A percentile compares a stretch with the other conserved stretches of the same genome.
These are phyloP conservation scores for Murraya paniculata DNA, from an alignment of 345 rosid genomes.

Conservation along the genomic window DNA sequence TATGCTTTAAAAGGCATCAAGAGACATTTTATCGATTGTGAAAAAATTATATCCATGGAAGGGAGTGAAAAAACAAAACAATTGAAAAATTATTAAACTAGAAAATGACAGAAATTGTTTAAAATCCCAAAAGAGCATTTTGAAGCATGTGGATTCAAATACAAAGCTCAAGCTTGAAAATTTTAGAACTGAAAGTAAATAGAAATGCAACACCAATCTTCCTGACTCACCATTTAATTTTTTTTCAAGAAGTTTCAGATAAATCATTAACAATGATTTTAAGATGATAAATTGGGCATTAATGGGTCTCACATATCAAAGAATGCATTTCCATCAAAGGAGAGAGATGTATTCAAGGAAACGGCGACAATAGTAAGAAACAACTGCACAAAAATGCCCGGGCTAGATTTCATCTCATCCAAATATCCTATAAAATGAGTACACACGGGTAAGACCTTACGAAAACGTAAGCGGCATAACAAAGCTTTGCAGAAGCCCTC, in stretches of 20 bases:
- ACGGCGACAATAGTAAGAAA: background rate
- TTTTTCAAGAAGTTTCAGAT: background rate
- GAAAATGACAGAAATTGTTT: background rate
- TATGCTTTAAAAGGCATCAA: background rate
- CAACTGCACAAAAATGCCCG: conserved; percentile 7
- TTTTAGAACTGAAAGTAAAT: background rate
- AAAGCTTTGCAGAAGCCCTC: conserved; percentile 90
- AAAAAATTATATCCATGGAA: background rate
- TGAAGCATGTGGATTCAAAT: background rate
- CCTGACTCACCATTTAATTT: background rate
- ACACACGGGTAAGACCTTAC: conserved; percentile 90
- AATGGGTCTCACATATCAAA: too few relatives aligned
- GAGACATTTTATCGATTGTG: background rate
- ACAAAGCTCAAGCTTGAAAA: background rate
- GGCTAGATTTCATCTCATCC: conserved; percentile 4
- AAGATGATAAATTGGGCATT: background rate
- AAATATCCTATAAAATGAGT: conserved; percentile 20
- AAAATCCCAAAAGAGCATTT: background rate
- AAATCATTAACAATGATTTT: background rate
- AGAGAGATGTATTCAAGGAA: conserved; percentile 6
- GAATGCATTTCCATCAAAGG: background rate
- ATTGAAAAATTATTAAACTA: background rate
- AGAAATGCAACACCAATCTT: background rate
- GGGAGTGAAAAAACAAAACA: background rate
- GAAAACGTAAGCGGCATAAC: conserved; percentile 93